Conservation (phyloP, 139 green algal genomes). For the Chlorella ohadii region DNA sequence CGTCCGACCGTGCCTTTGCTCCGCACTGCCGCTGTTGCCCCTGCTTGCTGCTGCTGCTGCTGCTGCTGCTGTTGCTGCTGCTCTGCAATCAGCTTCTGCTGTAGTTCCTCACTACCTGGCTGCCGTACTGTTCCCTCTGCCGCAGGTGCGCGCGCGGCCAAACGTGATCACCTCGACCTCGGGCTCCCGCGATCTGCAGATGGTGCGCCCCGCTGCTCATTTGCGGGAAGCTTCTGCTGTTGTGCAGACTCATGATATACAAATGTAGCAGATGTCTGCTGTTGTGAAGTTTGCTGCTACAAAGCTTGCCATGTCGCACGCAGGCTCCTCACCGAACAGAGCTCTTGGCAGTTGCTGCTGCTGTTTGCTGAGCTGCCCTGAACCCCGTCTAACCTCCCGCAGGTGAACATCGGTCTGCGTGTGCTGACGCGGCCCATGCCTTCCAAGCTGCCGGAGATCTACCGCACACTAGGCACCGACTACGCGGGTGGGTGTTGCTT, state of each 20-base stretch:
- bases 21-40: too few species aligned
- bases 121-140: too few species aligned
- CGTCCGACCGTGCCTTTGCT: too few species aligned
- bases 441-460: constrained; percentile 90
- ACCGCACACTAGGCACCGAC: constrained; percentile 93
- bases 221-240: too few species aligned
- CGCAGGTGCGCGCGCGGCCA: constrained; percentile 77
- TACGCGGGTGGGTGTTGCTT: constrained; percentile 66
- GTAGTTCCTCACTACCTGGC: too few species aligned
- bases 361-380: neutral
- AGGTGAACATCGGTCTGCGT: constrained; percentile 97
- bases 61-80: neutral
- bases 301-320: too few species aligned
- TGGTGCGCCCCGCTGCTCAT: constrained; percentile 69
- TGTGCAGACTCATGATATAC: too few species aligned
- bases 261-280: too few species aligned
- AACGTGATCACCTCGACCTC: constrained; percentile 93
- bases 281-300: too few species aligned
- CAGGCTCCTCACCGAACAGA: too few species aligned
- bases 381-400: neutral
- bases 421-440: constrained; percentile 95
- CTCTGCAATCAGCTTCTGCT: too few species aligned
- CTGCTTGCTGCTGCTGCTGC: neutral
- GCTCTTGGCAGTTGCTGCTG: neutral
- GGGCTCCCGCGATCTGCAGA: constrained; percentile 96